Evolutionary conservation across 306 rosid genomes (phyloP).

Genomic region (Clitoria ternatea): DNA sequence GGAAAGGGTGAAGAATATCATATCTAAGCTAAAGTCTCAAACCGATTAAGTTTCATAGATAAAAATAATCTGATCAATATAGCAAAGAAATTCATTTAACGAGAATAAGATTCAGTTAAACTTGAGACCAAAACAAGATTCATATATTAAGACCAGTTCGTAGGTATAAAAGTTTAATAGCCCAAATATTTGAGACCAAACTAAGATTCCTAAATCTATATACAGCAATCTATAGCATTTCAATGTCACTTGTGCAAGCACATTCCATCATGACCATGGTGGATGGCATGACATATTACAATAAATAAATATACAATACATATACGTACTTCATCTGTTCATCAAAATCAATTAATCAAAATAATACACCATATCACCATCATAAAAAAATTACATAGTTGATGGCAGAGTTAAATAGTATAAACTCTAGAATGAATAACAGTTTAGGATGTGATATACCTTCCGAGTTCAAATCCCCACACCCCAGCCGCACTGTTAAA

Average conservation of each 20-base stretch:
- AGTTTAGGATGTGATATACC: not conserved
- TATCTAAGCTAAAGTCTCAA: not conserved
- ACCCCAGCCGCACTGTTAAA: constrained; percentile 9
- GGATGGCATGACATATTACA: not conserved
- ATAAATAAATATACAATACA: not conserved
- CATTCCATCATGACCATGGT: not conserved
- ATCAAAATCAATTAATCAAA: not conserved
- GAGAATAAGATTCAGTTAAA: not conserved
- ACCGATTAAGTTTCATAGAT: not conserved
- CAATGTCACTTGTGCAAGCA: not conserved
- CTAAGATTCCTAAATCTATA: not conserved
- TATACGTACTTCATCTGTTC: too few species aligned
- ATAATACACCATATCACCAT: not conserved
- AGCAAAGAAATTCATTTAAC: not conserved
- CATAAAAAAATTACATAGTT: not conserved
- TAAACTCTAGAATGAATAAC: not conserved
- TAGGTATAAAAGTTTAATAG: not conserved
- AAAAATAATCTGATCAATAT: not conserved
- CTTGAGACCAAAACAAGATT: not conserved
- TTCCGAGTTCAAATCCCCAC: constrained; percentile 13
- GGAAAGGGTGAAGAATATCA: not conserved
- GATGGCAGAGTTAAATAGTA: not conserved
- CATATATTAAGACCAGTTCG: not conserved
- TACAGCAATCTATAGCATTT: not conserved
- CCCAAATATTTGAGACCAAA: not conserved